Percentiles rank a stretch among this genome's conserved stretches.
phyloP scores from a whole-genome alignment of 106 monocot species.

The Allium sativum region DNA sequence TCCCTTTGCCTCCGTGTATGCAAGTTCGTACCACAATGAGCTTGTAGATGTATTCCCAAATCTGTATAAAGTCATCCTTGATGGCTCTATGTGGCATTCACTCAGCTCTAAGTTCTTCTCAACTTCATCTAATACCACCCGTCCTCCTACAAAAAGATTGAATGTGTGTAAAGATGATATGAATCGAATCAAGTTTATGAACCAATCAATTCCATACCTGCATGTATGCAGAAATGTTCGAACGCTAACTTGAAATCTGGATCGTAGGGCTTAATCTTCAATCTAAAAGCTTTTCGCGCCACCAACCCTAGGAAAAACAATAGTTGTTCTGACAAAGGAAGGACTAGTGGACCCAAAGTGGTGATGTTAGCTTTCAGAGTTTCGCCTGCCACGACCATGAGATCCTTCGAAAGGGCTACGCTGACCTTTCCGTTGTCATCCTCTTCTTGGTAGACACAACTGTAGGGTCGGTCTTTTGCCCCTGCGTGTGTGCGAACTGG shows the following conservation, averaged over 20 bases:
- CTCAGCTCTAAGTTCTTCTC: constrained; percentile 3
- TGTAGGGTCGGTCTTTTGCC: constrained; percentile 10
- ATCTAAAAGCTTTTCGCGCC: background rate
- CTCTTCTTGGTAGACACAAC: constrained; percentile 10
- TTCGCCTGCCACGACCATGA: constrained; percentile 13
- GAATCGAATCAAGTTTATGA: no score
- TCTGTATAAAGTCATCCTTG: constrained; percentile 9
- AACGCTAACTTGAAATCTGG: constrained; percentile 12
- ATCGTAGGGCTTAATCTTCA: constrained; percentile 10
- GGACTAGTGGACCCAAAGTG: constrained; percentile 18
- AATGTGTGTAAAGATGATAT: no score
- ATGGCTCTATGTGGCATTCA: constrained; percentile 15
- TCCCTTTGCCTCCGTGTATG: constrained; percentile 8
- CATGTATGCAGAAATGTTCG: constrained; percentile 12
- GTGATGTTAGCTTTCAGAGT: constrained; percentile 20
- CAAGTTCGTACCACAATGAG: constrained; percentile 13
- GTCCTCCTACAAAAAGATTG: background rate
- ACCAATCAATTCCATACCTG: background rate
- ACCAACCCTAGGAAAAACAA: constrained; percentile 12
- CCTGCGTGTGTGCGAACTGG: constrained; percentile 17
- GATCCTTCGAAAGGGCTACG: constrained; percentile 18
- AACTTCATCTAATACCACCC: constrained; percentile 8
- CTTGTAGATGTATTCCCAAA: constrained; percentile 14
- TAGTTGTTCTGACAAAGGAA: constrained; percentile 16
- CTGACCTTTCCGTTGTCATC: constrained; percentile 3